Base-by-base conservation (phyloP, 2,329 filamentous ascomycete genomes). In the Elsinoe necatrix region DNA sequence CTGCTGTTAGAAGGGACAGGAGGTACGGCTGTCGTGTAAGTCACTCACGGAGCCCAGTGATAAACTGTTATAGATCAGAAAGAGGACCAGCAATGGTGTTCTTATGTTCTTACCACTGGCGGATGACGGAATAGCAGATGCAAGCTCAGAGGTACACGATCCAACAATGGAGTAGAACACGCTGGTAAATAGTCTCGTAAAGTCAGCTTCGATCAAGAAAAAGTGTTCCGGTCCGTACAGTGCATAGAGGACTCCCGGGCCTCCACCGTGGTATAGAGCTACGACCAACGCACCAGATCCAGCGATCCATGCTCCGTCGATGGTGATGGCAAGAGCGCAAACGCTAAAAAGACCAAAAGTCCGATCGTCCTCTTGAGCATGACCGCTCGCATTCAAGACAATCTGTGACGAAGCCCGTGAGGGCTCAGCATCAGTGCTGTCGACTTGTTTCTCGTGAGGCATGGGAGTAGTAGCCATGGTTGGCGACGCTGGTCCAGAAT, bases 181-280 rank as follows among this genome's bases (percentile, higher is more conserved):
- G 3, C 72, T 73, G 0, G 74, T 72, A 31, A 65, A 65, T 56
- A 76, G n/a, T n/a, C 43, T 47, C 4, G 6, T 4, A 7, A 6
- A n/a, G 41, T 47, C 20, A 47, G 43, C 14, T 4, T 29, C 27
- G 25, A 5, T 47, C 14, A 9, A n/a, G 5, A 29, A 9, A 29
- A 5, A 14, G n/a, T 7, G 7, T 14, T 2, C 7, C 14, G 20
- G 9, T 7, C 3, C 43, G 6, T 29, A 65, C 63, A 84, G 83
- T 68, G 84, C 82, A 67, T 83, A 85, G 1, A 85, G 69, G 0
- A 83, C 77, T 12, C 81, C 81, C 0, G 82, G 77, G 0, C 80
- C 78, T 0, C 82, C 82, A 60, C 82, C 82, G 68, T 85, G 84
- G 64, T 73, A 77, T 59, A 83, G 75, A 20, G 79, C 78, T 42